Evolutionary conservation across 768 basidiomycete species (phyloP).

Genomic region (Tricholoma sp.): DNA sequence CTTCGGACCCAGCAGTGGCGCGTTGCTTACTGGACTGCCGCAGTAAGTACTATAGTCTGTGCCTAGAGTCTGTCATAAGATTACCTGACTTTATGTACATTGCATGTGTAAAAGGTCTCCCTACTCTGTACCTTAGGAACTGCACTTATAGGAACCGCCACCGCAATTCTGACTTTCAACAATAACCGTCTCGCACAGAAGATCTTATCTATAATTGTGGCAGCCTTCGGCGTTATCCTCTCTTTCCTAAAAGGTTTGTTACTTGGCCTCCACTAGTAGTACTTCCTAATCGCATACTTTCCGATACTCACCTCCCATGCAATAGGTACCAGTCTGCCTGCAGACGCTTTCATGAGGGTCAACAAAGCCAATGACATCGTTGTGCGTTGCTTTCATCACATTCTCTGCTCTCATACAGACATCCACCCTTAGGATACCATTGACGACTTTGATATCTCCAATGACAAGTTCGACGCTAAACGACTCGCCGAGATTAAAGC

Average conservation of each 20-base stretch:
- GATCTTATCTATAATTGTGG: neutral
- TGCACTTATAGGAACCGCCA: neutral
- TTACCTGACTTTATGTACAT: too few species aligned
- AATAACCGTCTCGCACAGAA: neutral
- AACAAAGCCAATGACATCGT: neutral
- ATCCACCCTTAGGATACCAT: neutral
- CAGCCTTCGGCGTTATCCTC: neutral
- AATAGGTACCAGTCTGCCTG: neutral
- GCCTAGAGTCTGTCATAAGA: neutral
- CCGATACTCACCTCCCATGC: neutral
- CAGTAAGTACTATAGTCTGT: neutral
- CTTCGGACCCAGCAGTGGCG: neutral
- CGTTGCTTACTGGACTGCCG: neutral
- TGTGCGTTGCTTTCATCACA: neutral
- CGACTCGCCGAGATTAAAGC: neutral
- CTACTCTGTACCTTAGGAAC: neutral
- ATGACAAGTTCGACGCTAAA: neutral
- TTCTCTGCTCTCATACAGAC: neutral
- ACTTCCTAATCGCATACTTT: too few species aligned
- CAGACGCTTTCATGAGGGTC: neutral
- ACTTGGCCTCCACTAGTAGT: too few species aligned
- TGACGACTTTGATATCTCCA: neutral
- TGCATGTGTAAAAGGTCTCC: neutral
- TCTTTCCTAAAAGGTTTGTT: neutral
- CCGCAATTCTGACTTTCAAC: neutral